Percentiles rank a stretch among this genome's conserved stretches.
Evolutionary conservation across 2,329 filamentous ascomycete species (phyloP).

Genomic region (Corynespora cassiicola): DNA sequence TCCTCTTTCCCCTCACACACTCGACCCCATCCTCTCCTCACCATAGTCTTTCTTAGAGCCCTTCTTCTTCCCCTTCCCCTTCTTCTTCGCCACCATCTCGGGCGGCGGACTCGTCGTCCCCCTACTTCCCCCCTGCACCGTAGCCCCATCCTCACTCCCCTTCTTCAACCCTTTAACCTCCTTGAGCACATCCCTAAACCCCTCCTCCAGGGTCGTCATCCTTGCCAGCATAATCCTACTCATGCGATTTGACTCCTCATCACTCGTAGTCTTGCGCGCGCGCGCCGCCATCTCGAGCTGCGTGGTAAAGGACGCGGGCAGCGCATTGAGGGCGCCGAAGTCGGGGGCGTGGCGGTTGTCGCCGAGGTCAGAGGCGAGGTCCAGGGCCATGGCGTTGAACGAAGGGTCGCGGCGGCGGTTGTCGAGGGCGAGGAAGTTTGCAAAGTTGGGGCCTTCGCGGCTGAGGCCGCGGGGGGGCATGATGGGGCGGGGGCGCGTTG

Average conservation of each 20-base stretch:
- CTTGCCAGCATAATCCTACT: conserved; percentile 81
- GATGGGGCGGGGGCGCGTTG: conserved; percentile 38
- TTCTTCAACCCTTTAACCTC: conserved; percentile 73
- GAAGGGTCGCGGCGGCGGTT: conserved; percentile 61
- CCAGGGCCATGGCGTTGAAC: conserved; percentile 67
- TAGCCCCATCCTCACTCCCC: conserved; percentile 28
- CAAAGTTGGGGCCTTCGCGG: conserved; percentile 63
- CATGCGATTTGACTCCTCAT: conserved; percentile 50
- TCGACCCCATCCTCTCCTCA: conserved; percentile 36
- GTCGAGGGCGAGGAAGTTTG: conserved; percentile 61
- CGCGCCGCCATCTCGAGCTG: conserved; percentile 56
- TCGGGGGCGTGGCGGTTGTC: conserved; percentile 66
- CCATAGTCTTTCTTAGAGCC: conserved; percentile 20
- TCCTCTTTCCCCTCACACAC: conserved; percentile 16
- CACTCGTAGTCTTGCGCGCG: conserved; percentile 29
- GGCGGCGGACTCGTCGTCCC: conserved; percentile 35
- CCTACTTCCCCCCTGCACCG: conserved; percentile 27
- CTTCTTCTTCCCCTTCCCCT: conserved; percentile 40
- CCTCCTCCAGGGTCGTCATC: conserved; percentile 93
- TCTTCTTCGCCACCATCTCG: conserved; percentile 28
- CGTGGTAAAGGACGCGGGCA: conserved; percentile 80
- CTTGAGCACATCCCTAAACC: conserved; percentile 83
- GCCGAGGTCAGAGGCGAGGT: conserved; percentile 75
- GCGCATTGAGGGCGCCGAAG: conserved; percentile 66
- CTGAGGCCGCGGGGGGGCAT: conserved; percentile 59